Percentiles rank a stretch among this genome's conserved stretches.
phyloP scores from a whole-genome alignment of 441 rosid species.

The Jatropha podagrica region DNA sequence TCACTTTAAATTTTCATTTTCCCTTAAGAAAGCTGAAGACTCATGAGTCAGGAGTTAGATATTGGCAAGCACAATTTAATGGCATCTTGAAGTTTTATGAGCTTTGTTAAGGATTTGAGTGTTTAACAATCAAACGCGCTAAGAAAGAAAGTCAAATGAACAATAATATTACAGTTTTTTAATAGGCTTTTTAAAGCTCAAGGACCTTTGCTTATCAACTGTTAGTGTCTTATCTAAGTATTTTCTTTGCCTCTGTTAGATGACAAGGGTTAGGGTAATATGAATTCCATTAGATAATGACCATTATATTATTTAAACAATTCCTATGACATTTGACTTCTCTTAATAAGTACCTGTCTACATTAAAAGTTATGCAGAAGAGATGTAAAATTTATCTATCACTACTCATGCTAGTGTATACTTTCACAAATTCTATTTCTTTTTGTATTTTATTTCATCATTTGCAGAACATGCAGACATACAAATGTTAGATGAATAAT shows the following conservation, averaged over 20 bases:
- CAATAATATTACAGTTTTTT: too few species aligned
- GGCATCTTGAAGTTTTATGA: too few species aligned
- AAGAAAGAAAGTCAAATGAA: too few species aligned
- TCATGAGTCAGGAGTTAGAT: too few species aligned
- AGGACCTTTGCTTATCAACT: neutral
- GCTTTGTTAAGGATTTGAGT: too few species aligned
- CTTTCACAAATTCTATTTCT: neutral
- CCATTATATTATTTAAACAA: neutral
- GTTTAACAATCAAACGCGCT: too few species aligned
- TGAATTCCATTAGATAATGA: neutral
- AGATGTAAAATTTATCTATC: neutral
- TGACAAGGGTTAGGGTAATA: neutral
- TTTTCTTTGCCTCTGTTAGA: neutral
- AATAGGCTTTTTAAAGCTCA: too few species aligned
- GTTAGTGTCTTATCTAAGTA: neutral
- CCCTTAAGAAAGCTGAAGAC: too few species aligned
- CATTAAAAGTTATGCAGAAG: neutral
- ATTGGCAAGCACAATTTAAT: too few species aligned
- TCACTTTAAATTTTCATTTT: too few species aligned
- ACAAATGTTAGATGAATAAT: slow-evolving; percentile 2
- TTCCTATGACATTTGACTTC: neutral
- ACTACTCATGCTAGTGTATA: neutral
- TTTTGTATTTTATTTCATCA: neutral
- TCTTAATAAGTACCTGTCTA: neutral
- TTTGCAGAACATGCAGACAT: neutral